A percentile compares a stretch with the other conserved stretches of the same genome.
phyloP scores from a whole-genome alignment of 108 stramenopile species.

The Skeletonema grethae region DNA sequence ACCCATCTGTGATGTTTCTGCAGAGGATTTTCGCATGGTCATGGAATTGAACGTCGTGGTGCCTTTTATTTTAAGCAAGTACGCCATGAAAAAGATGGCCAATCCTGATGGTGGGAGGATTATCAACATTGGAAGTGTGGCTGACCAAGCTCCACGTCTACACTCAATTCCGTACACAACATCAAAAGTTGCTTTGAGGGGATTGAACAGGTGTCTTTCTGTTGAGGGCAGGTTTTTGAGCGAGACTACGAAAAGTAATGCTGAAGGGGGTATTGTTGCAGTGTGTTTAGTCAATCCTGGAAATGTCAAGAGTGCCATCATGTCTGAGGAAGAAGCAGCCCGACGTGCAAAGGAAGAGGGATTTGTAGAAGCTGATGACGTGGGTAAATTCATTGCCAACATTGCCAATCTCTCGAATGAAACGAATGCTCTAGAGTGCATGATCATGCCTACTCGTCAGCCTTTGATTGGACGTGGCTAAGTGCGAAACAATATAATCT shows the following conservation, averaged over 20 bases:
- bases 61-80: constrained; percentile 40
- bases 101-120: constrained; percentile 22
- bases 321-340: constrained; percentile 38
- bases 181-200: constrained; percentile 37
- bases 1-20: constrained; percentile 33
- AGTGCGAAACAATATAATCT: constrained; percentile 3
- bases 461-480: constrained; percentile 50
- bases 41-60: constrained; percentile 35
- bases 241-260: constrained; percentile 36
- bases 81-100: constrained; percentile 37
- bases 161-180: constrained; percentile 43
- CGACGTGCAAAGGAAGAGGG: constrained; percentile 42
- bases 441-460: constrained; percentile 43
- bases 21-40: constrained; percentile 28
- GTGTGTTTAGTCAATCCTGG: constrained; percentile 50
- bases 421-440: constrained; percentile 46
- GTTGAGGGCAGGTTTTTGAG: constrained; percentile 30
- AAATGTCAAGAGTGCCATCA: constrained; percentile 46
- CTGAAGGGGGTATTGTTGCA: constrained; percentile 24
- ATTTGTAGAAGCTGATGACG: constrained; percentile 46
- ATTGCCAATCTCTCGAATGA: constrained; percentile 46
- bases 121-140: constrained; percentile 49
- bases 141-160: constrained; percentile 39
- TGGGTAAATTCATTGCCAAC: constrained; percentile 34
- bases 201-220: constrained; percentile 37